phyloP scores from a whole-genome alignment of 2,329 filamentous ascomycete species.

The Fusarium citri region DNA sequence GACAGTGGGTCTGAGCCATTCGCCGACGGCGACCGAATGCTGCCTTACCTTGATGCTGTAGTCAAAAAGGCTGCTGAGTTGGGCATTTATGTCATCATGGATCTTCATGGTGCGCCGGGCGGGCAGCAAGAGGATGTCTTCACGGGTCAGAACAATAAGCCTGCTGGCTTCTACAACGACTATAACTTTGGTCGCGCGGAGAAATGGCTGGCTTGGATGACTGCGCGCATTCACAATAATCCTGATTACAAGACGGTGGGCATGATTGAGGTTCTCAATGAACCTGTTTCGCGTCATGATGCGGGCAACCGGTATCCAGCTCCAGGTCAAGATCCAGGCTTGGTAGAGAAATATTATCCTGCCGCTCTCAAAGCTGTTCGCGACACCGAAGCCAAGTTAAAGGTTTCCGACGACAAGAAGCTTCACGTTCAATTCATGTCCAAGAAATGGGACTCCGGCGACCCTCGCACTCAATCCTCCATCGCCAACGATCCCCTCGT shows the following conservation, averaged over 20 bases:
- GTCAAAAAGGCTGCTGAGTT: conserved; percentile 29
- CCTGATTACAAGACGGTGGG: conserved; percentile 14
- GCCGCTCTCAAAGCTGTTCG: conserved; percentile 29
- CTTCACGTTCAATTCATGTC: conserved; percentile 41
- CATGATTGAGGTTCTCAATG: conserved; percentile 33
- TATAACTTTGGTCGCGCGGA: conserved; percentile 35
- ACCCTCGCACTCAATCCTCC: conserved; percentile 3
- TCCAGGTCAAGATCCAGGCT: conserved; percentile 21
- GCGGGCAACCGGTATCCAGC: conserved; percentile 24
- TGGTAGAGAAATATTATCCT: conserved; percentile 30
- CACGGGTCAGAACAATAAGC: conserved; percentile 33
- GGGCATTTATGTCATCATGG: conserved; percentile 35
- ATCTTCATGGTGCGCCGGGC: conserved; percentile 32
- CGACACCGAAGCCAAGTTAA: neutral
- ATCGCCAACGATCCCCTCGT: conserved; percentile 16
- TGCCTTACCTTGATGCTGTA: conserved; percentile 33
- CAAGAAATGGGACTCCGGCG: conserved; percentile 34
- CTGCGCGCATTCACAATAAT: conserved; percentile 28
- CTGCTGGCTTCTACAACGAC: conserved; percentile 31
- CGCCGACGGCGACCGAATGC: conserved; percentile 28
- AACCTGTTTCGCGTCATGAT: conserved; percentile 31
- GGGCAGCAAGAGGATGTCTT: conserved; percentile 37
- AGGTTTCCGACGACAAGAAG: conserved; percentile 8
- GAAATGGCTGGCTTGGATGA: conserved; percentile 39
- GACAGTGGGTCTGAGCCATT: conserved; percentile 34